phyloP scores from a whole-genome alignment of 371 early-diverging fungal species.

The Mortierella sp. region DNA sequence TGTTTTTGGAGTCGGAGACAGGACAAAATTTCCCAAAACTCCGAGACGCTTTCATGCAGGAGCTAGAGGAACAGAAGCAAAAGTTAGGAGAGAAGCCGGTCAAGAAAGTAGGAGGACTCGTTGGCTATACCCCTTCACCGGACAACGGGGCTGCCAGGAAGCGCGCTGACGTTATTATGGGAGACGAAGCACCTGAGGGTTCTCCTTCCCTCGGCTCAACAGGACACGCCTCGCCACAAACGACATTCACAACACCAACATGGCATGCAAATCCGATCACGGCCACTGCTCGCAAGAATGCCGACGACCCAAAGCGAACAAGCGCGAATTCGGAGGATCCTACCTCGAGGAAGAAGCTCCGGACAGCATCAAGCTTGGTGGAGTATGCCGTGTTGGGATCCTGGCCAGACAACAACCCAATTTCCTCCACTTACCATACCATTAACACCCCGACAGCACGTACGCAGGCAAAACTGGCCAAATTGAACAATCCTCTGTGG shows the following conservation, averaged over 20 bases:
- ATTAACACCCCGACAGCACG: conserved; percentile 19
- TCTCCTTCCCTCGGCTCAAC: neutral
- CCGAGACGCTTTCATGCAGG: conserved; percentile 22
- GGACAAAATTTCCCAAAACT: conserved; percentile 43
- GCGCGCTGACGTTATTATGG: neutral
- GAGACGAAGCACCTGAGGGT: neutral
- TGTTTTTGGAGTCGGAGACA: conserved; percentile 30
- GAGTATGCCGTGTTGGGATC: conserved; percentile 30
- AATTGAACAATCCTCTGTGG: conserved; percentile 52
- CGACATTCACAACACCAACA: neutral
- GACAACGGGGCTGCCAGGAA: neutral
- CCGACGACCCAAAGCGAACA: neutral
- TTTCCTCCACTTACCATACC: neutral
- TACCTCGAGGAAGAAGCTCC: neutral
- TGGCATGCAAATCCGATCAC: neutral
- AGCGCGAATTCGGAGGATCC: neutral
- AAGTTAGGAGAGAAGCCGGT: conserved; percentile 16
- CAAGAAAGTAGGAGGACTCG: conserved; percentile 15
- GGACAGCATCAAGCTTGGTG: conserved; percentile 12
- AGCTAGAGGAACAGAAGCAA: conserved; percentile 21
- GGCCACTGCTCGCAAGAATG: neutral
- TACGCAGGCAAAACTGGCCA: conserved; percentile 36
- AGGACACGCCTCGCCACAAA: neutral
- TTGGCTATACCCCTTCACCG: neutral
- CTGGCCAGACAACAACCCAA: neutral